A percentile compares a stretch with the other conserved stretches of the same genome.
Conservation (phyloP, 768 basidiomycete genomes). For the Peribolospora baueri region DNA sequence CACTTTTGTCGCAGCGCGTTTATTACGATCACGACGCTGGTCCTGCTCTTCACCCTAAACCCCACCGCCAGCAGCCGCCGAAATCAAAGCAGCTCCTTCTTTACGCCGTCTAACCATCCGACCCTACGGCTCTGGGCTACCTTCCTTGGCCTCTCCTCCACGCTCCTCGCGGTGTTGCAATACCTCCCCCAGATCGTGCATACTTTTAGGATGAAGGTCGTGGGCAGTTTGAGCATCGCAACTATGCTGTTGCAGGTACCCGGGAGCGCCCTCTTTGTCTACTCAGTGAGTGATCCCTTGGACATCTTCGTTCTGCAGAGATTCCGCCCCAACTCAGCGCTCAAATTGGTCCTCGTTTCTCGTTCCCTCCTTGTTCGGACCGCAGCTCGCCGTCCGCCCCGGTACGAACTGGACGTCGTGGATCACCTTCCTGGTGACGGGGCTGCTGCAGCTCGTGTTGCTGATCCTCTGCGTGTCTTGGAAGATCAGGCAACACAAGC, state of each 20-base stretch:
- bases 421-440: slow-evolving; percentile 26
- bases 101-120: no score
- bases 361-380: slow-evolving; percentile 1
- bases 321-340: no score
- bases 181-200: slow-evolving; percentile 29
- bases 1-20: no score
- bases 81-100: no score
- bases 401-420: slow-evolving; percentile 22
- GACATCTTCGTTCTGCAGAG: no score
- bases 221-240: slow-evolving; percentile 76
- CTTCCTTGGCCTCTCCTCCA: slow-evolving; percentile 60
- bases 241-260: slow-evolving; percentile 39
- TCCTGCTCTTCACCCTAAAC: no score
- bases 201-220: slow-evolving; percentile 32
- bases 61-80: no score
- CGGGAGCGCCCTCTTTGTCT: slow-evolving; percentile 15
- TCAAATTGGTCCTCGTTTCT: slow-evolving; percentile 1
- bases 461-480: slow-evolving; percentile 66
- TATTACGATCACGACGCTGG: no score
- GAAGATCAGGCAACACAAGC: slow-evolving; percentile 48
- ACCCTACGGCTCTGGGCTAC: slow-evolving; percentile 41
- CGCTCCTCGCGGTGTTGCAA: slow-evolving; percentile 53
- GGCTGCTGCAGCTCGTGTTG: slow-evolving; percentile 56
- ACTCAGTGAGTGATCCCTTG: not conserved
- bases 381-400: slow-evolving; percentile 13